phyloP scores from a whole-genome alignment of 306 rosid species.

The Acmispon strigosus region DNA sequence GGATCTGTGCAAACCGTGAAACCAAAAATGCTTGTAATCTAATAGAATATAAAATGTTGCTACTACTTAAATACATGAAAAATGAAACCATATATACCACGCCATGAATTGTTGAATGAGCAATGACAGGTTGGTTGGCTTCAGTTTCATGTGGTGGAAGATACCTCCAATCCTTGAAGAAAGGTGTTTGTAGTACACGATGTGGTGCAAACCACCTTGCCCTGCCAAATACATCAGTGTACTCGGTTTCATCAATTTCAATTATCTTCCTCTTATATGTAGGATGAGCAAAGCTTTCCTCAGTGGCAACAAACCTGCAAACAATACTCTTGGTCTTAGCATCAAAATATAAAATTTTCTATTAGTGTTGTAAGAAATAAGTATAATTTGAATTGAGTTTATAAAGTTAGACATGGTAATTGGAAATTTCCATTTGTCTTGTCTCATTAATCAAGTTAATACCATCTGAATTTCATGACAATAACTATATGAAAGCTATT shows the following conservation, averaged over 20 bases:
- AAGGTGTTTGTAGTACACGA: conserved; percentile 63
- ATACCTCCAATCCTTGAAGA: conserved; percentile 59
- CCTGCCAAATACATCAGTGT: conserved; percentile 68
- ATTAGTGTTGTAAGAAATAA: no score
- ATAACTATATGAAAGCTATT: no score
- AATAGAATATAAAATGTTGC: no score
- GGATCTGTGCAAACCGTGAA: no score
- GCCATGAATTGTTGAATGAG: conserved; percentile 59
- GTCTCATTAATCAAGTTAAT: no score
- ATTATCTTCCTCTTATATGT: conserved; percentile 65
- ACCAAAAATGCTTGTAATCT: no score
- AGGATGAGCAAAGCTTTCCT: conserved; percentile 83
- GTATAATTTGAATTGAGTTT: no score
- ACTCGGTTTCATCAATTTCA: conserved; percentile 57
- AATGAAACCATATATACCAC: conserved; percentile 36
- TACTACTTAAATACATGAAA: no score
- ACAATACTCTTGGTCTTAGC: not conserved
- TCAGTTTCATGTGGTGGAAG: conserved; percentile 63
- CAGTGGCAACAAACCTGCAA: conserved; percentile 76
- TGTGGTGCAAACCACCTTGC: conserved; percentile 93
- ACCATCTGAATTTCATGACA: no score
- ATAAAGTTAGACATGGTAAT: no score
- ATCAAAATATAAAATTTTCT: no score
- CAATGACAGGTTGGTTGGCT: conserved; percentile 58
- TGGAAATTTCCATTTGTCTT: no score